A percentile compares a stretch with the other conserved stretches of the same genome.
Evolutionary conservation across 1,284 basidiomycete species (phyloP).

Genomic region (Ceratobasidium sp.): DNA sequence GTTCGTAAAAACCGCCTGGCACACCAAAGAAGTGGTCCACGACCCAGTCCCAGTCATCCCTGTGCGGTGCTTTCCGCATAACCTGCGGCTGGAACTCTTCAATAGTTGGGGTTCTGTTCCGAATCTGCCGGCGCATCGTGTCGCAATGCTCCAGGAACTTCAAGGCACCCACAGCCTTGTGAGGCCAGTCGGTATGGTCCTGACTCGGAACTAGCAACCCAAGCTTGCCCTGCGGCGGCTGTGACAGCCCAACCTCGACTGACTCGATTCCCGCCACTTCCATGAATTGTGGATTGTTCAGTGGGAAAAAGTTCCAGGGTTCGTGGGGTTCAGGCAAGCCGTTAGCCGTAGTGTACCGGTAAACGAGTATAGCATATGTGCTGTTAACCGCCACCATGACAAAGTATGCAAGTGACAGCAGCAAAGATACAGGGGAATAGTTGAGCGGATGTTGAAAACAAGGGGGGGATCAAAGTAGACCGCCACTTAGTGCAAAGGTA

Average conservation of each 20-base stretch:
- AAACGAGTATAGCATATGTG: too few relatives aligned
- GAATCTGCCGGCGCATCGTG: neutral
- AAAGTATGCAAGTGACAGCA: too few relatives aligned
- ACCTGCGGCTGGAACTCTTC: neutral
- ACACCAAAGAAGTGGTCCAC: neutral
- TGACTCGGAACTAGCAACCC: too few relatives aligned
- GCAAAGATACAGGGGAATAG: too few relatives aligned
- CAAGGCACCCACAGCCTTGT: neutral
- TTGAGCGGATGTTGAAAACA: too few relatives aligned
- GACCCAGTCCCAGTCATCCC: slow-evolving; percentile 10
- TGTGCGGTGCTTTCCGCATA: neutral
- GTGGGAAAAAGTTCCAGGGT: neutral
- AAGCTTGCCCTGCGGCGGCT: neutral
- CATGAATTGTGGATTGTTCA: neutral
- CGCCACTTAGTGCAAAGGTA: too few relatives aligned
- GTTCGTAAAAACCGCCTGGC: neutral
- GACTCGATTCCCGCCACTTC: neutral
- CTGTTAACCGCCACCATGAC: too few relatives aligned
- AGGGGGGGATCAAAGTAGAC: too few relatives aligned
- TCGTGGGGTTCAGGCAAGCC: too few relatives aligned
- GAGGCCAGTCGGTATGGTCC: neutral
- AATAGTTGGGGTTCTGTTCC: neutral
- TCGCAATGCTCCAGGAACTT: neutral
- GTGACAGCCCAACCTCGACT: neutral
- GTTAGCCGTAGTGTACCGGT: too few relatives aligned